phyloP scores from a whole-genome alignment of 495 filamentous ascomycete species.

The Lasiosphaeris hirsuta region DNA sequence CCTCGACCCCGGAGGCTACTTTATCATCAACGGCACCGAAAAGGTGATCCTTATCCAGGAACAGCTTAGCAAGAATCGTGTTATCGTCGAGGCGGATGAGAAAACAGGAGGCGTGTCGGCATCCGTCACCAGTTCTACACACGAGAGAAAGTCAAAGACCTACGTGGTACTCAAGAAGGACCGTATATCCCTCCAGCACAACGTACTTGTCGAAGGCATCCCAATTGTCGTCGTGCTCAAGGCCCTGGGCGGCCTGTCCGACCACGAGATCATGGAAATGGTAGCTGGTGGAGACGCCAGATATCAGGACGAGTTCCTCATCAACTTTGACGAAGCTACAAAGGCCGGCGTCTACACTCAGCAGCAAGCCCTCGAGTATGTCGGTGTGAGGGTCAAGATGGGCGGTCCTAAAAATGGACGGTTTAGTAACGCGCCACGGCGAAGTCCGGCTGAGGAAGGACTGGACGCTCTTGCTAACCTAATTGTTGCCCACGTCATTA shows the following conservation, averaged over 20 bases:
- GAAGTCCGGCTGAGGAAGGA: slow-evolving; percentile 81
- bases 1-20: slow-evolving; percentile 94
- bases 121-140: slow-evolving; percentile 96
- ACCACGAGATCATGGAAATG: slow-evolving; percentile 87
- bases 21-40: slow-evolving; percentile 80
- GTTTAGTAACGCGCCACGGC: slow-evolving; percentile 35
- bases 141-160: slow-evolving; percentile 95
- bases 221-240: slow-evolving; percentile 90
- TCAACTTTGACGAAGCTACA: slow-evolving; percentile 90
- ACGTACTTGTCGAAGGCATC: slow-evolving; percentile 85
- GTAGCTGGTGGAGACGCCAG: slow-evolving; percentile 77
- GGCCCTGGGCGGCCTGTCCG: slow-evolving; percentile 88
- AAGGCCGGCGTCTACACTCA: slow-evolving; percentile 82
- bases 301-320: slow-evolving; percentile 89
- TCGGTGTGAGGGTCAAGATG: slow-evolving; percentile 82
- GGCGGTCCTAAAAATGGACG: slow-evolving; percentile 56
- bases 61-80: slow-evolving; percentile 96
- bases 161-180: slow-evolving; percentile 93
- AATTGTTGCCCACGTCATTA: slow-evolving; percentile 89
- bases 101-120: slow-evolving; percentile 92
- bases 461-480: slow-evolving; percentile 87
- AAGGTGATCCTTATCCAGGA: slow-evolving; percentile 99
- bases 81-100: slow-evolving; percentile 88
- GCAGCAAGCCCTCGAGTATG: slow-evolving; percentile 89
- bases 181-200: slow-evolving; percentile 83